Evolutionary conservation across 768 basidiomycete genomes (phyloP).

Genomic region (Dictyophora rubrovolvata): DNA sequence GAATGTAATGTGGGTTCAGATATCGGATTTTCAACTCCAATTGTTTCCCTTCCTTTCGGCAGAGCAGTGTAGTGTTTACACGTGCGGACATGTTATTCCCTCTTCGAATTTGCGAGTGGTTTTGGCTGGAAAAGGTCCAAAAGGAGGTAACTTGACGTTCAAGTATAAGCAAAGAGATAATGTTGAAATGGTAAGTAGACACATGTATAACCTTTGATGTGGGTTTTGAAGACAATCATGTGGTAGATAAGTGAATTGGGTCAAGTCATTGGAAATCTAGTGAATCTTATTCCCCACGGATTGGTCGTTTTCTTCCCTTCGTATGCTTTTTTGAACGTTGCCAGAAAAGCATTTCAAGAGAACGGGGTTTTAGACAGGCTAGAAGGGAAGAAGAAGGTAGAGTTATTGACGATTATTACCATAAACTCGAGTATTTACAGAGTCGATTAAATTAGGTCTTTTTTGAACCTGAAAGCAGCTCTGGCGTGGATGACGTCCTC

Average conservation of each 20-base stretch:
- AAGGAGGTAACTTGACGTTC: constrained; percentile 67
- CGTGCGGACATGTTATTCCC: constrained; percentile 90
- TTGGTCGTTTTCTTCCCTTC: constrained; percentile 94
- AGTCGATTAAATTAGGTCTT: constrained; percentile 49
- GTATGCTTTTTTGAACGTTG: constrained; percentile 66
- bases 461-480: constrained; percentile 70
- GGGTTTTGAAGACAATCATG: neutral
- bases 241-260: constrained; percentile 72
- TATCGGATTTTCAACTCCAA: constrained; percentile 77
- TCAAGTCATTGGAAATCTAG: constrained; percentile 70
- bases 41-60: constrained; percentile 58
- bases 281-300: constrained; percentile 70
- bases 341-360: constrained; percentile 56
- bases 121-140: constrained; percentile 64
- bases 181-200: constrained; percentile 41
- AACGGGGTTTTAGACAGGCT: constrained; percentile 56
- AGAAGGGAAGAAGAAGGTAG: constrained; percentile 61
- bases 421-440: neutral
- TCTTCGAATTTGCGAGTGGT: constrained; percentile 64
- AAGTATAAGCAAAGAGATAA: constrained; percentile 69
- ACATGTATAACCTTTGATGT: neutral
- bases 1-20: constrained; percentile 33
- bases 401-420: neutral
- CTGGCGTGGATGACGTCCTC: constrained; percentile 64
- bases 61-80: constrained; percentile 65